Percentiles rank a stretch among this genome's conserved stretches.
Conservation (phyloP, 2,329 filamentous ascomycete species). For the Macrophomina pseudophaseolina region DNA sequence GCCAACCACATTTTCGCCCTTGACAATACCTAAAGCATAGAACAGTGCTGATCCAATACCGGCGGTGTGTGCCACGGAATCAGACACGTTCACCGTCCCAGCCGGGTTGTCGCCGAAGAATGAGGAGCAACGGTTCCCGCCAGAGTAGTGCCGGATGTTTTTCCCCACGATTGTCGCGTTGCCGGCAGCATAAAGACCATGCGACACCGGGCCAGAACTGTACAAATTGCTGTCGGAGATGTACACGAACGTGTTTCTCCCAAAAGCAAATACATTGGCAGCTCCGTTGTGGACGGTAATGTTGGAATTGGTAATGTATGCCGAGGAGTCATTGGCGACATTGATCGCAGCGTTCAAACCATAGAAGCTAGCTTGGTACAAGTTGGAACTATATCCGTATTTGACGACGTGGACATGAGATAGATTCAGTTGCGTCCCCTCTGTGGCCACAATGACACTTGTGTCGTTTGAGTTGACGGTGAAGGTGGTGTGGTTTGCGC, state of each 20-base stretch:
- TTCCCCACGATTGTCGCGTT: slow-evolving; percentile 38
- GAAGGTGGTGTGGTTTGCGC: neutral
- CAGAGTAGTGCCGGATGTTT: slow-evolving; percentile 37
- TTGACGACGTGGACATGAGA: slow-evolving; percentile 32
- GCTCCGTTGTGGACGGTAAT: slow-evolving; percentile 43
- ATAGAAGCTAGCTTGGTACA: slow-evolving; percentile 36
- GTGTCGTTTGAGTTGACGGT: slow-evolving; percentile 5
- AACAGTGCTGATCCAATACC: slow-evolving; percentile 37
- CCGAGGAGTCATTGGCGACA: slow-evolving; percentile 34
- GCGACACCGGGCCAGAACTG: slow-evolving; percentile 39
- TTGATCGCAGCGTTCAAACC: slow-evolving; percentile 20
- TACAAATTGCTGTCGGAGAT: slow-evolving; percentile 39
- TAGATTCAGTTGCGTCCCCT: slow-evolving; percentile 6
- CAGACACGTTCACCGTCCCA: slow-evolving; percentile 29
- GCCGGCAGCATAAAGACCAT: slow-evolving; percentile 41
- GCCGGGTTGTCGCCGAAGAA: slow-evolving; percentile 43
- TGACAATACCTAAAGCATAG: slow-evolving; percentile 38
- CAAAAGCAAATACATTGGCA: slow-evolving; percentile 41
- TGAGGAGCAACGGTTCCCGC: slow-evolving; percentile 39
- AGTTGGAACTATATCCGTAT: slow-evolving; percentile 37
- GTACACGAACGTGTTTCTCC: slow-evolving; percentile 35
- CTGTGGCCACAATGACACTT: slow-evolving; percentile 4
- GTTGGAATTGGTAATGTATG: slow-evolving; percentile 36
- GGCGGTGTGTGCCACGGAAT: slow-evolving; percentile 37
- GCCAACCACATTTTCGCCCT: slow-evolving; percentile 36